These are phyloP conservation scores for Xylaria polymorpha DNA, from an alignment of 2,329 filamentous ascomycete species.

Conservation along the genomic window DNA sequence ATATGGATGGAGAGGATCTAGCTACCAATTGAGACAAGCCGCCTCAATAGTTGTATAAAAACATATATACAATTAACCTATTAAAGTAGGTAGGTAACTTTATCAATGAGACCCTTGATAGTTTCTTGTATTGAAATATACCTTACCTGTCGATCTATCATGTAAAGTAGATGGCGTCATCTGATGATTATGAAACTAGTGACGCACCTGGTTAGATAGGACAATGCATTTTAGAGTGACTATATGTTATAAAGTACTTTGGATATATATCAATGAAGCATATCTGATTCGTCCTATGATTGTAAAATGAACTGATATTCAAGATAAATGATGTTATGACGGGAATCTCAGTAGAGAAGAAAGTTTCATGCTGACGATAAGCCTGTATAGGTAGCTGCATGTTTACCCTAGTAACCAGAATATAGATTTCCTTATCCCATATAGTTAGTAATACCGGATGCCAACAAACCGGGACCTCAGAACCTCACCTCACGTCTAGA, in stretches of 20 bases:
- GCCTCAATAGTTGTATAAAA: too few species aligned
- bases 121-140: not conserved
- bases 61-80: too few species aligned
- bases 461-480: not conserved
- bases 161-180: not conserved
- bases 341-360: too few species aligned
- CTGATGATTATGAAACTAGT: not conserved
- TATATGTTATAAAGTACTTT: not conserved
- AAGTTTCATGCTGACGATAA: not conserved
- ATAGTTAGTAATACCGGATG: conserved; percentile 14
- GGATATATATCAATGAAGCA: not conserved
- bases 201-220: not conserved
- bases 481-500: not conserved
- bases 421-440: conserved; percentile 8
- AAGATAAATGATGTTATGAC: too few species aligned
- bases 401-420: not conserved
- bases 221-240: not conserved
- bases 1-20: too few species aligned
- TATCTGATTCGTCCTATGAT: not conserved
- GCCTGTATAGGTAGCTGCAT: not conserved
- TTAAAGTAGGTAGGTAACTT: not conserved
- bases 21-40: too few species aligned
- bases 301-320: not conserved
- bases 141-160: not conserved
- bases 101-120: not conserved